Evolutionary conservation across 495 filamentous ascomycete species (phyloP), one percentile per base, ranked within the genome.

Genomic region (Zalerion maritima): DNA sequence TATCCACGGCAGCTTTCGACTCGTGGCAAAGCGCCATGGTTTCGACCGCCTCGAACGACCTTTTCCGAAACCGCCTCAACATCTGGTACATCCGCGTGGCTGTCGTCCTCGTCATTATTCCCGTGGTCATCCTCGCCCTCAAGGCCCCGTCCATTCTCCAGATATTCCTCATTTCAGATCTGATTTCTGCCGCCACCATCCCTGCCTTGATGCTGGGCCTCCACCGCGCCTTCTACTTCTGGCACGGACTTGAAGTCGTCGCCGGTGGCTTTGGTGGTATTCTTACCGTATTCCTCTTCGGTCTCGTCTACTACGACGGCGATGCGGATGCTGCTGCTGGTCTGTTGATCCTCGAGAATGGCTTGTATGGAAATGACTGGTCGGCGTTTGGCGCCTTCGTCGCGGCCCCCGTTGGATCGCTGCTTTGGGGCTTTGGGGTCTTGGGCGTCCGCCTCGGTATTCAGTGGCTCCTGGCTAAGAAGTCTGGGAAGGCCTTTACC

Each of bases 361-460:
- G 79, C 1, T 54, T 84, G 9, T 84, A 78, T 46, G 67, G 57
- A 0, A 58, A 68, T 22, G 78, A 80, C 41, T 84, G 78, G 78
- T 72, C 69, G 36, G 73, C 63, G 5, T 84, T 84, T 42, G 78
- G 78, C 28, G 76, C 77, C n/a, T 84, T 83, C 31, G 62, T 81
- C 7, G 78, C 72, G n/a, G 75, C 75, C 4, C 78, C 78, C 1
- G 39, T 81, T 10, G 78, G 78, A 5, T 75, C 76, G 5, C 31
- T 84, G 7, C 51, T 84, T 19, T 84, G 74, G 70, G 73, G 66
- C 10, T 61, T 69, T 24, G 67, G 57, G 10, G 75, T 73, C 10
- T 57, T 75, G 16, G 58, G 37, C 11, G 35, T 69, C 15, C 61
- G 78, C 12, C 40, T 81, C 5, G 38, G 45, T 0, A 56, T 55